Evolutionary conservation across 2,329 filamentous ascomycete genomes (phyloP).

Genomic region (Aspergillus hiratsukae): DNA sequence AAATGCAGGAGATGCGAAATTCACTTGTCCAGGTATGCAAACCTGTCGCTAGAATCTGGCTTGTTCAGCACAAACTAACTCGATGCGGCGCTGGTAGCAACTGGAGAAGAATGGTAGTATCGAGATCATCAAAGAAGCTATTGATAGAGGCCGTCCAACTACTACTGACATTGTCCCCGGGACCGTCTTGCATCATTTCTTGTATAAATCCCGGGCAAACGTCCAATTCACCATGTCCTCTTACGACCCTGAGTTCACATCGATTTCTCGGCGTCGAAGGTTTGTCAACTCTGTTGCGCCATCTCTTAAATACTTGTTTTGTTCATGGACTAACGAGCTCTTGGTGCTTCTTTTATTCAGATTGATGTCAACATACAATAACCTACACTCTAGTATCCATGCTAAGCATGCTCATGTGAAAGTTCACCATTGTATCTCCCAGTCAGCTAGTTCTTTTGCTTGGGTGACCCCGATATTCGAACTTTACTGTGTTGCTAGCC

Average conservation of each 20-base stretch:
- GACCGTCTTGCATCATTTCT: conserved; percentile 78
- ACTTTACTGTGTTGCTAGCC: conserved; percentile 89
- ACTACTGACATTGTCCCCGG: conserved; percentile 74
- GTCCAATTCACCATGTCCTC: conserved; percentile 95
- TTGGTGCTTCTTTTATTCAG: conserved; percentile 28
- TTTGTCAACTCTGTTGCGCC: conserved; percentile 26
- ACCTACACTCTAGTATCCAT: conserved; percentile 80
- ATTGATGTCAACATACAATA: conserved; percentile 79
- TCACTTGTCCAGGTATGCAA: conserved; percentile 51
- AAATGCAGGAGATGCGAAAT: conserved; percentile 69
- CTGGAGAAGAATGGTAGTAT: conserved; percentile 73
- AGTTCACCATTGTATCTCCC: conserved; percentile 72
- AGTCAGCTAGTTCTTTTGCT: conserved; percentile 74
- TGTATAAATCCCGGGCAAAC: conserved; percentile 92
- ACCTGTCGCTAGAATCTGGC: neutral
- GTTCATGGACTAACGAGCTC: neutral
- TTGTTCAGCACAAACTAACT: neutral
- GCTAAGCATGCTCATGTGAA: conserved; percentile 78
- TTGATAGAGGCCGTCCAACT: conserved; percentile 64
- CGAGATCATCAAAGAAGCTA: conserved; percentile 66
- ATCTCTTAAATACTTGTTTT: neutral
- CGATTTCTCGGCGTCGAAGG: conserved; percentile 59
- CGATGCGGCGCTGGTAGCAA: conserved; percentile 45
- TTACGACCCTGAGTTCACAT: conserved; percentile 64
- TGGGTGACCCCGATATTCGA: conserved; percentile 93